A percentile compares a stretch with the other conserved stretches of the same genome.
Conservation (phyloP, 352 stramenopile species). For the Globisporangium cylindrosporum region DNA sequence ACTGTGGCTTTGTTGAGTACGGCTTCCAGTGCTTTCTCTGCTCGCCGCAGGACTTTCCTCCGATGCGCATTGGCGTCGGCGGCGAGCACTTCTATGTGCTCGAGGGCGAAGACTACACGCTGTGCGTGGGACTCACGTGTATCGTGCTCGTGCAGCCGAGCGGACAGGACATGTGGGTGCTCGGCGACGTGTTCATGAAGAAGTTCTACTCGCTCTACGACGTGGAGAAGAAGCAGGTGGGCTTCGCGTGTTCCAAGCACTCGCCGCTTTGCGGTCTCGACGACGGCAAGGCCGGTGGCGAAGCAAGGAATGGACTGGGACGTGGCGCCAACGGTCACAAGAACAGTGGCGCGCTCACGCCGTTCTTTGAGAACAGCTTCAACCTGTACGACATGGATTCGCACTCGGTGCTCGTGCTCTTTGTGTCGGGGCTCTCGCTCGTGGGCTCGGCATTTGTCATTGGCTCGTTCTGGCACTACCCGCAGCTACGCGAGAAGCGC, state of each 20-base stretch:
- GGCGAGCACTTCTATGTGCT: slow-evolving; percentile 65
- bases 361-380: slow-evolving; percentile 61
- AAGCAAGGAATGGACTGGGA: not conserved
- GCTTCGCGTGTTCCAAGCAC: slow-evolving; percentile 66
- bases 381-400: slow-evolving; percentile 75
- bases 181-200: slow-evolving; percentile 96
- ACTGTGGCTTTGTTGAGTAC: slow-evolving; percentile 77
- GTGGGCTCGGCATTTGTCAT: slow-evolving; percentile 66
- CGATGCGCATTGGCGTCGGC: slow-evolving; percentile 59
- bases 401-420: slow-evolving; percentile 70
- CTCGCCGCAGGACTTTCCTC: slow-evolving; percentile 57
- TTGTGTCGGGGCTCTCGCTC: slow-evolving; percentile 66
- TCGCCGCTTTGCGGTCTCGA: slow-evolving; percentile 50
- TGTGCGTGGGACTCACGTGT: slow-evolving; percentile 76
- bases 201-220: slow-evolving; percentile 95
- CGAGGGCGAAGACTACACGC: slow-evolving; percentile 66
- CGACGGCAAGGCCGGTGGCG: not conserved
- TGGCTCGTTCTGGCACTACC: slow-evolving; percentile 64
- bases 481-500: slow-evolving; percentile 44
- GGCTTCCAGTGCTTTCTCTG: slow-evolving; percentile 84
- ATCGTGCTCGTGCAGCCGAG: slow-evolving; percentile 75
- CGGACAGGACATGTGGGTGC: slow-evolving; percentile 93
- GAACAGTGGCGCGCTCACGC: slow-evolving; percentile 15
- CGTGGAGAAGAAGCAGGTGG: slow-evolving; percentile 80
- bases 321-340: not conserved